Evolutionary conservation across 2,329 filamentous ascomycete genomes (phyloP).

Genomic region (Cytospora piceicola): DNA sequence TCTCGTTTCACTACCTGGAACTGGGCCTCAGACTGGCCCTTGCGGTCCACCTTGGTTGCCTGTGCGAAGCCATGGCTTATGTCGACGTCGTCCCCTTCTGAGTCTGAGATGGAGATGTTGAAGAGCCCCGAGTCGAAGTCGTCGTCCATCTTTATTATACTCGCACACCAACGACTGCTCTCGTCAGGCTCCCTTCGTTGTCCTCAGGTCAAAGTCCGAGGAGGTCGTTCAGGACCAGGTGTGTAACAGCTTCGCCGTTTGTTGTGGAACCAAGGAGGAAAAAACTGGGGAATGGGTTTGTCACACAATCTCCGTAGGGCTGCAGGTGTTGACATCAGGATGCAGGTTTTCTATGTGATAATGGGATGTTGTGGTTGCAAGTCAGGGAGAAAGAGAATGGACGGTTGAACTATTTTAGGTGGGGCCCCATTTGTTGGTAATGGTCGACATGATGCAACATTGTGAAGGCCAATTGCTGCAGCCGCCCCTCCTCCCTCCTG

Average conservation of each 20-base stretch:
- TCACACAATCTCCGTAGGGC: conserved; percentile 18
- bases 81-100: conserved; percentile 34
- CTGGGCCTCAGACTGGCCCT: conserved; percentile 52
- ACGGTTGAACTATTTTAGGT: not conserved
- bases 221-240: not conserved
- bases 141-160: conserved; percentile 37
- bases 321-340: conserved; percentile 35
- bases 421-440: not conserved
- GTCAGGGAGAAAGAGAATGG: not conserved
- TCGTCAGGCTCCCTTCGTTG: not conserved
- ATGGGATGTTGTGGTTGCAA: conserved; percentile 19
- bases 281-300: conserved; percentile 10
- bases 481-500: not conserved
- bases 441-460: not conserved
- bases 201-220: not conserved
- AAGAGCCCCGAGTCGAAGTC: conserved; percentile 45
- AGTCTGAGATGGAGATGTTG: conserved; percentile 48
- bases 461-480: not conserved
- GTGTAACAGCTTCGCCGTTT: not conserved
- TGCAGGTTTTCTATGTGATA: conserved; percentile 22
- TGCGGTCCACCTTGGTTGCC: conserved; percentile 34
- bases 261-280: conserved; percentile 9
- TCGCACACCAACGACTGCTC: not conserved
- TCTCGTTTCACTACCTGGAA: conserved; percentile 51
- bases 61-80: conserved; percentile 14